Percentiles rank a stretch among this genome's conserved stretches.
These are phyloP conservation scores for Rubroboletus pulcherrimus DNA, from an alignment of 768 basidiomycete species.

Conservation along the genomic window DNA sequence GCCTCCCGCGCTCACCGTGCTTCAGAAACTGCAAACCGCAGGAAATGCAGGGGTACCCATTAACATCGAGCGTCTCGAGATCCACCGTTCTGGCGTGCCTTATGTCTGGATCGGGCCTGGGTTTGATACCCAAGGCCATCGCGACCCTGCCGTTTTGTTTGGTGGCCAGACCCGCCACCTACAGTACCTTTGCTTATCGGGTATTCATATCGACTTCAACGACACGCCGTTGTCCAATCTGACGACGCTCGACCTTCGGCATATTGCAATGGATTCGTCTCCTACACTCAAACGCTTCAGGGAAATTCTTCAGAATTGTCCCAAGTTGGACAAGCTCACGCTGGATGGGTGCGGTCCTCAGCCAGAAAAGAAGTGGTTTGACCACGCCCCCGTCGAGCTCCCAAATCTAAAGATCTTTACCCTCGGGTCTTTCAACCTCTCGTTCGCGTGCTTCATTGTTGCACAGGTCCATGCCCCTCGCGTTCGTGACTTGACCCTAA, in stretches of 20 bases:
- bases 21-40: slow-evolving; percentile 45
- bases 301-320: slow-evolving; percentile 46
- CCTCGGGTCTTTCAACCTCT: slow-evolving; percentile 51
- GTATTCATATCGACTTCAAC: slow-evolving; percentile 60
- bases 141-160: slow-evolving; percentile 45
- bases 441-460: slow-evolving; percentile 46
- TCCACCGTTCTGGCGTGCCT: slow-evolving; percentile 54
- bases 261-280: slow-evolving; percentile 49
- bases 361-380: slow-evolving; percentile 26
- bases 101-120: slow-evolving; percentile 44
- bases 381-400: slow-evolving; percentile 42
- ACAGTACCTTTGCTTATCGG: slow-evolving; percentile 50
- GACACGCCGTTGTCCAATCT: slow-evolving; percentile 48
- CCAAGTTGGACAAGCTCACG: slow-evolving; percentile 50
- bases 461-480: slow-evolving; percentile 53
- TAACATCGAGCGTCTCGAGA: slow-evolving; percentile 58
- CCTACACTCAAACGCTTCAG: slow-evolving; percentile 52
- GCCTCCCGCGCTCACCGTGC: slow-evolving; percentile 48
- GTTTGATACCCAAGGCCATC: slow-evolving; percentile 35
- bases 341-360: slow-evolving; percentile 62
- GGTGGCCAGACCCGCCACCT: slow-evolving; percentile 45
- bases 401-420: slow-evolving; percentile 48
- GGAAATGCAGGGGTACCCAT: slow-evolving; percentile 35
- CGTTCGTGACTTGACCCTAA: slow-evolving; percentile 54
- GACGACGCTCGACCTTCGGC: slow-evolving; percentile 61